phyloP scores from a whole-genome alignment of 2,329 filamentous ascomycete genomes.

The Cladosporium sp. region DNA sequence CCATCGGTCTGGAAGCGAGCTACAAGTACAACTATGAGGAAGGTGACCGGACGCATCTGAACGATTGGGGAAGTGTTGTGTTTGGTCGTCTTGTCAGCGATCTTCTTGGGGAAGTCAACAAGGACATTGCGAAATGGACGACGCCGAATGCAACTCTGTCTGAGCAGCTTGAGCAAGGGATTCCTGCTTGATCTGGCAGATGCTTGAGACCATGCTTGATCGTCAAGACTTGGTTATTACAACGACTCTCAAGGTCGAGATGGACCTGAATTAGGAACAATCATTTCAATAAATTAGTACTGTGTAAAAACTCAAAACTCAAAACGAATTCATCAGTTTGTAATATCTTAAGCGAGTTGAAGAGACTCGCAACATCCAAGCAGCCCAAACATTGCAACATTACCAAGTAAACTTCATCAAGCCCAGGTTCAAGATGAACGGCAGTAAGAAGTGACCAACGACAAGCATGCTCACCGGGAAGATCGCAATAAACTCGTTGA shows the following conservation, averaged over 20 bases:
- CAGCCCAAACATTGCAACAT: too few species aligned
- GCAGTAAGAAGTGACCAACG: slow-evolving; percentile 53
- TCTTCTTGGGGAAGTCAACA: slow-evolving; percentile 39
- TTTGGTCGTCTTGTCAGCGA: slow-evolving; percentile 57
- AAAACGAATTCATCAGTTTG: too few species aligned
- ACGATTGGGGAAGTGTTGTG: slow-evolving; percentile 49
- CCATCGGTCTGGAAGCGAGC: slow-evolving; percentile 46
- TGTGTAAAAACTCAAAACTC: too few species aligned
- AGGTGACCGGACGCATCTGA: slow-evolving; percentile 56
- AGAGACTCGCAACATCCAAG: too few species aligned
- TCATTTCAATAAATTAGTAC: too few species aligned
- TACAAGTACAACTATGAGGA: slow-evolving; percentile 46
- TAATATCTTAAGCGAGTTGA: too few species aligned
- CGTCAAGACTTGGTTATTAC: too few species aligned
- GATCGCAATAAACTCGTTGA: slow-evolving; percentile 56
- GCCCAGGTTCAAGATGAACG: slow-evolving; percentile 58
- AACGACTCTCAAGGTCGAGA: too few species aligned
- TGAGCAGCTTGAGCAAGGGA: slow-evolving; percentile 27
- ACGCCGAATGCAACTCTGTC: slow-evolving; percentile 37
- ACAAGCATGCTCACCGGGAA: slow-evolving; percentile 53
- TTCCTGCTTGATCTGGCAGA: slow-evolving; percentile 16
- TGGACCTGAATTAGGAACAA: too few species aligned
- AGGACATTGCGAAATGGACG: slow-evolving; percentile 27
- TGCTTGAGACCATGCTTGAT: too few species aligned
- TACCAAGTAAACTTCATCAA: slow-evolving; percentile 62